Conservation (phyloP, 2,329 filamentous ascomycete genomes). For the Colletotrichum limetticola region DNA sequence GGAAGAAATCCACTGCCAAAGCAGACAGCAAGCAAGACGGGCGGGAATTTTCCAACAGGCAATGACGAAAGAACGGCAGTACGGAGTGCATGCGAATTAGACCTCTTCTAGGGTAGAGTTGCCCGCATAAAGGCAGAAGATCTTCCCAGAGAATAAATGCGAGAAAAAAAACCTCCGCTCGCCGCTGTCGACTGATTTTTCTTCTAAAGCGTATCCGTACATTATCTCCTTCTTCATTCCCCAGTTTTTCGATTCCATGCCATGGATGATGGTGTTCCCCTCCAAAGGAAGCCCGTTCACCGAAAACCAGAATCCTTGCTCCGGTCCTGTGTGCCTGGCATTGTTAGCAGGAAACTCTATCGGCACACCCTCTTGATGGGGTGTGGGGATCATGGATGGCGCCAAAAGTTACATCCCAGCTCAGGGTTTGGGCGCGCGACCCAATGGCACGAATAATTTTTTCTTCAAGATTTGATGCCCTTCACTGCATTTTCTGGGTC, state of each 20-base stretch:
- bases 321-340: not conserved
- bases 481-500: not conserved
- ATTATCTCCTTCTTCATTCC: not conserved
- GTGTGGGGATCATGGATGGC: not conserved
- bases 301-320: conserved; percentile 19
- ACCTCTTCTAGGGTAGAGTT: not conserved
- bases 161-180: not conserved
- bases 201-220: not conserved
- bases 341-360: not conserved
- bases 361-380: conserved; percentile 5
- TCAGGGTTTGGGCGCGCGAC: not conserved
- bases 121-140: conserved; percentile 5
- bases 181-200: not conserved
- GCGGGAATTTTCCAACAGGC: not conserved
- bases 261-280: conserved; percentile 13
- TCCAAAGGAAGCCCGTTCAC: conserved; percentile 3
- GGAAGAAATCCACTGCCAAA: not conserved
- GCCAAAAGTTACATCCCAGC: not conserved
- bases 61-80: conserved; percentile 10
- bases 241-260: conserved; percentile 24
- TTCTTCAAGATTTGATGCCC: conserved; percentile 1
- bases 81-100: not conserved
- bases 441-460: conserved; percentile 20
- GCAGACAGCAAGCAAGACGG: not conserved
- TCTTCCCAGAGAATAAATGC: not conserved